Conservation (phyloP, 768 basidiomycete genomes). For the Pholiota microspora region DNA sequence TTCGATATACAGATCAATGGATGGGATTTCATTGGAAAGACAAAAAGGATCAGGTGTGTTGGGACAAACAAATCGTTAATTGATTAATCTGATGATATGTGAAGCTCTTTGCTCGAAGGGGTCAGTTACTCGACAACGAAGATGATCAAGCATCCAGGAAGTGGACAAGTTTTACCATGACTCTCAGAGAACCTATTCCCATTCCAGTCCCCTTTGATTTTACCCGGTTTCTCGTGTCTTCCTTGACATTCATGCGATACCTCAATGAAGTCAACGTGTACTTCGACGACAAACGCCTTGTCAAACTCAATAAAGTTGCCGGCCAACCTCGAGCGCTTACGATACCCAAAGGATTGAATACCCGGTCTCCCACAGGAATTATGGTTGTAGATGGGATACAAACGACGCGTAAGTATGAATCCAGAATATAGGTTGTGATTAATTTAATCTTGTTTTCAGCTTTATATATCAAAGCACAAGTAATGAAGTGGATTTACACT, state of each 20-base stretch:
- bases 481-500: slow-evolving; percentile 77
- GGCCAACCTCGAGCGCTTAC: slow-evolving; percentile 49
- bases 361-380: slow-evolving; percentile 51
- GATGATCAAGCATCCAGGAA: slow-evolving; percentile 23
- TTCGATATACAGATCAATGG: slow-evolving; percentile 60
- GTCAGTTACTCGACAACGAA: slow-evolving; percentile 47
- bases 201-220: slow-evolving; percentile 87
- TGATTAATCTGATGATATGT: slow-evolving; percentile 2
- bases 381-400: slow-evolving; percentile 73
- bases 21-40: slow-evolving; percentile 98
- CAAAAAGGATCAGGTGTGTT: slow-evolving; percentile 76
- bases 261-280: slow-evolving; percentile 77
- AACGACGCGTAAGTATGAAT: slow-evolving; percentile 49
- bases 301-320: slow-evolving; percentile 60
- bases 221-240: slow-evolving; percentile 84
- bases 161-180: slow-evolving; percentile 94
- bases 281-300: slow-evolving; percentile 76
- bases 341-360: slow-evolving; percentile 56
- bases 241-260: slow-evolving; percentile 89
- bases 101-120: slow-evolving; percentile 82
- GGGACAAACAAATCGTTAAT: not conserved
- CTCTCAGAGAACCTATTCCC: slow-evolving; percentile 73
- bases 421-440: not conserved
- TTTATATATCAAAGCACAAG: slow-evolving; percentile 75
- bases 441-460: slow-evolving; percentile 35